Evolutionary conservation across 345 rosid genomes (phyloP), one percentile per base, ranked within the genome.

Genomic region (Raphanus sativus): DNA sequence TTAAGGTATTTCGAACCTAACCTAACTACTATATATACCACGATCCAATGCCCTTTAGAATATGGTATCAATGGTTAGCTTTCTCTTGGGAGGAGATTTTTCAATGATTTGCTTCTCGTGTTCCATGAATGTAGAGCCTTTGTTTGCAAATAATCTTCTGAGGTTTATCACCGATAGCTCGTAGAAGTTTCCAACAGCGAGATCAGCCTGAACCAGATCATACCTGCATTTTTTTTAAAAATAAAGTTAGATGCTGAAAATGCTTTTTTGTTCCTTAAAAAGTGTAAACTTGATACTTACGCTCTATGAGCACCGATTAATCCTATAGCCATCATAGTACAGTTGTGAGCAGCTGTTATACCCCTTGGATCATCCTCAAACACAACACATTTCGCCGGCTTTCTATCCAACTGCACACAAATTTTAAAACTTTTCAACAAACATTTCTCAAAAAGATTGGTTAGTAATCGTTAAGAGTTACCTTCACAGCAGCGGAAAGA

Each of bases 271-370:
- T 50, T 62, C 24, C 62, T 17, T 2, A 34, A 30, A 45, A 30
- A 38, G 16, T 0, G 69, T 10, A 48, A 48, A 6, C 30, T 40
- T 1, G 42, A 42, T 65, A 84, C 95, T 36, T 73, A 92, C 98
- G 98, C 98, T 0, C 91, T 92, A 77, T 90, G 97, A 71, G 93
- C 66, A 3, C 98, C 98, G 55, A 94, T 94, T 56, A 94, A 62
- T 65, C 89, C 98, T 42, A 94, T 82, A 3, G 97, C 97, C 98
- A 94, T 94, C 98, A 94, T 92, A 5, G 97, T 94, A 78, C 98
- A 94, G 79, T 92, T 92, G 81, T 94, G 98, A 75, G 98, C 97
- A 0, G 98, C 98, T 10, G 98, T 83, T 66, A 90, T 86, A 68
- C 92, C 95, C 65, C 98, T 83, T 13, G 97, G 97, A 70, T 92